A percentile compares a stretch with the other conserved stretches of the same genome.
Conservation (phyloP, 805 yeast genomes). For the Metschnikowia gelsemii region DNA sequence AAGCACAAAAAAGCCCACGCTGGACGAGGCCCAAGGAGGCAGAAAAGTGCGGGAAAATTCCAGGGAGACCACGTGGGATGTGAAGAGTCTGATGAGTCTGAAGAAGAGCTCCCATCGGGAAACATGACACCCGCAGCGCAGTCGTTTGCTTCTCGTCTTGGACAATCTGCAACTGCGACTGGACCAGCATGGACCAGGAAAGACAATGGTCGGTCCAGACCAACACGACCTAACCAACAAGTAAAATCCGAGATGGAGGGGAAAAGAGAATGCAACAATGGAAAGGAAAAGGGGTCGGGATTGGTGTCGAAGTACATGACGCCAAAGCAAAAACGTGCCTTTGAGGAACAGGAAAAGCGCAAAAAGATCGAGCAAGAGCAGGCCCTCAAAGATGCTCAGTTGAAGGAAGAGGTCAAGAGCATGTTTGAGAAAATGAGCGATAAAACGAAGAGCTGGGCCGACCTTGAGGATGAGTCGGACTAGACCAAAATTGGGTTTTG, state of each 20-base stretch:
- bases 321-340: conserved; percentile 14
- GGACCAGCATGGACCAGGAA: no score
- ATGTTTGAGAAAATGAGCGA: conserved; percentile 31
- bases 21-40: conserved; percentile 2
- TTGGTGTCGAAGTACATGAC: conserved; percentile 11
- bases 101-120: conserved; percentile 3
- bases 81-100: conserved; percentile 5
- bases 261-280: background rate
- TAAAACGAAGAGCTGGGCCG: conserved; percentile 34
- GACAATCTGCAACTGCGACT: conserved; percentile 15
- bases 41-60: background rate
- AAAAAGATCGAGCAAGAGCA: conserved; percentile 9
- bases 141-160: conserved; percentile 33
- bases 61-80: background rate
- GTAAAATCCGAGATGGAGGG: background rate
- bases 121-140: conserved; percentile 31
- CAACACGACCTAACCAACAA: background rate
- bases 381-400: conserved; percentile 20
- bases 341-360: conserved; percentile 10
- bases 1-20: conserved; percentile 10
- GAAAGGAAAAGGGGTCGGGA: background rate
- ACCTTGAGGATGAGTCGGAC: conserved; percentile 26
- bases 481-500: no score
- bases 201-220: background rate
- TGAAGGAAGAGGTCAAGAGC: conserved; percentile 28